These are phyloP conservation scores for Teratosphaeria epicoccoides DNA, from an alignment of 2,329 filamentous ascomycete genomes.

Conservation along the genomic window DNA sequence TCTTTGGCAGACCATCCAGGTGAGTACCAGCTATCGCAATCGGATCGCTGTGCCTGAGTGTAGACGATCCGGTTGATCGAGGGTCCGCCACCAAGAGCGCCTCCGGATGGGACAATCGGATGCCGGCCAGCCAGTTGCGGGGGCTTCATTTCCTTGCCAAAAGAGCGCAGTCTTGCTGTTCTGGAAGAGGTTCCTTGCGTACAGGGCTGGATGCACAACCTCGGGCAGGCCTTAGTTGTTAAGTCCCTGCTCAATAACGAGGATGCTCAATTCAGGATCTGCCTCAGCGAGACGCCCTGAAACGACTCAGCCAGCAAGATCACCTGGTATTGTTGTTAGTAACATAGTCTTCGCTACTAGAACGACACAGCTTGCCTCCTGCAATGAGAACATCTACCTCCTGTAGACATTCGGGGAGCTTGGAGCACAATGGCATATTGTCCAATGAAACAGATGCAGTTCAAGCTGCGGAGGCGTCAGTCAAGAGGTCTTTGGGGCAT, in stretches of 20 bases:
- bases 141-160: conserved; percentile 39
- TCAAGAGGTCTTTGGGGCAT: no score
- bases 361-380: conserved; percentile 28
- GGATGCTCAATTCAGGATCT: conserved; percentile 40
- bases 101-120: conserved; percentile 33
- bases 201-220: conserved; percentile 44
- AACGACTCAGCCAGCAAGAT: conserved; percentile 41
- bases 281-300: conserved; percentile 43
- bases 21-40: conserved; percentile 45
- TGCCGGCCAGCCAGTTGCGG: conserved; percentile 38
- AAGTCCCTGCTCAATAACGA: conserved; percentile 44
- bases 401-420: conserved; percentile 28
- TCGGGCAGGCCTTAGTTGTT: conserved; percentile 43
- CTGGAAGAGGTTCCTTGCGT: conserved; percentile 38
- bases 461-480: no score
- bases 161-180: conserved; percentile 42
- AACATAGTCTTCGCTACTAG: neutral
- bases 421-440: conserved; percentile 22
- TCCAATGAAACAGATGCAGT: no score
- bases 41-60: conserved; percentile 34
- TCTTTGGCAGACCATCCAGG: conserved; percentile 44
- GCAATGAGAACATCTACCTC: conserved; percentile 45
- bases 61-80: conserved; percentile 35
- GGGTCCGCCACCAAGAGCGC: conserved; percentile 50
- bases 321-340: conserved; percentile 26